Evolutionary conservation across 2,329 filamentous ascomycete genomes (phyloP).

Genomic region (Cercospora janseana): DNA sequence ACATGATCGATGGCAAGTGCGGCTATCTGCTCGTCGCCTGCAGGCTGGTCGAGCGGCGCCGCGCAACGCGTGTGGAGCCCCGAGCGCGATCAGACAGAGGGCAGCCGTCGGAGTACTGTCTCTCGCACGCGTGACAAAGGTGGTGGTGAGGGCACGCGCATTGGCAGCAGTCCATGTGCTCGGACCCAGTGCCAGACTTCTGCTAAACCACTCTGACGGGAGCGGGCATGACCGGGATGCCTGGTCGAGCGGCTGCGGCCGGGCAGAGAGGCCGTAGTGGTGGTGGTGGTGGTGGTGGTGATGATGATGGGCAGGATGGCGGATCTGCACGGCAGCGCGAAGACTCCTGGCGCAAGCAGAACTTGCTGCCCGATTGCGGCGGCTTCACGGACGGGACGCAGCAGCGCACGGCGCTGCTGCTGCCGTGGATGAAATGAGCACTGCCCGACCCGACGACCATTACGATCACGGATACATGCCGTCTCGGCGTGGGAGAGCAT

Average conservation of each 20-base stretch:
- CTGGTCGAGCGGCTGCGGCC: background rate
- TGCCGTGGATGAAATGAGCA: too few species aligned
- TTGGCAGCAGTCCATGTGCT: constrained; percentile 1
- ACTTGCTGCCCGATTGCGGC: constrained; percentile 2
- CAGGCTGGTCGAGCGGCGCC: too few species aligned
- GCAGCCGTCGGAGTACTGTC: too few species aligned
- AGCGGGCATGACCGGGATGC: background rate
- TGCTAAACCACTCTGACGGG: constrained; percentile 7
- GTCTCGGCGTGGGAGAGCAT: too few species aligned
- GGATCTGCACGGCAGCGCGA: constrained; percentile 4
- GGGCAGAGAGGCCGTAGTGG: background rate
- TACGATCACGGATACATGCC: background rate
- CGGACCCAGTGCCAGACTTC: background rate
- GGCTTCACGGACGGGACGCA: background rate
- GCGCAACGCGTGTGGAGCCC: too few species aligned
- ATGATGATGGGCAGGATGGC: constrained; percentile 1
- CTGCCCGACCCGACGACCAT: too few species aligned
- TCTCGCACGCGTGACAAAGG: too few species aligned
- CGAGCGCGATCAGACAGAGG: too few species aligned
- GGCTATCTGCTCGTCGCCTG: background rate
- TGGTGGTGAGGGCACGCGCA: background rate
- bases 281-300: background rate
- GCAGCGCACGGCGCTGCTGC: too few species aligned
- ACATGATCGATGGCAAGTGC: constrained; percentile 1
- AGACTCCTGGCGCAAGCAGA: background rate